These are phyloP conservation scores for Colletotrichum sansevieriae DNA, from an alignment of 2,329 filamentous ascomycete genomes.

Conservation along the genomic window DNA sequence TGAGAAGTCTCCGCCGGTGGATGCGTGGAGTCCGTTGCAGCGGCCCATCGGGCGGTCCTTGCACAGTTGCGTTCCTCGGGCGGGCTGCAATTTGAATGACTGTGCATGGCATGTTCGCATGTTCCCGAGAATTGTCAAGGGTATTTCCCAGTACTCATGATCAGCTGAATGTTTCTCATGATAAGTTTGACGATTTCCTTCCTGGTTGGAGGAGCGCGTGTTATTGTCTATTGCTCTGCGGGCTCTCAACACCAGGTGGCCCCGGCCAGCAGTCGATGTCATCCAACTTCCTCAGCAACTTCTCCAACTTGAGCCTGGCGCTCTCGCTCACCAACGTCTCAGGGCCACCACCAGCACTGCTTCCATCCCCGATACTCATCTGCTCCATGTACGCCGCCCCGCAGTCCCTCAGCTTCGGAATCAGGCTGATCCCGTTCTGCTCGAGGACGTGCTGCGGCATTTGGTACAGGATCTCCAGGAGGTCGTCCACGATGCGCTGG, in stretches of 20 bases:
- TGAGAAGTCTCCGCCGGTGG: constrained; percentile 30
- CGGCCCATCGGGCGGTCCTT: neutral
- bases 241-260: constrained; percentile 17
- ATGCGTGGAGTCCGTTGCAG: constrained; percentile 31
- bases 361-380: constrained; percentile 20
- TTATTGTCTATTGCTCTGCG: constrained; percentile 22
- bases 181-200: neutral
- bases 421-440: constrained; percentile 50
- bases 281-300: constrained; percentile 48
- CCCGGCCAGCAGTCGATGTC: constrained; percentile 51
- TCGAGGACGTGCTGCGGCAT: constrained; percentile 51
- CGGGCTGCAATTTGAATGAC: no score
- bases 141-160: neutral
- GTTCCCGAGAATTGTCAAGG: neutral
- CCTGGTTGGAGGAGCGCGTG: neutral
- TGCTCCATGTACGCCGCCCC: constrained; percentile 51
- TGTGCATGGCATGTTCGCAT: neutral
- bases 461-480: constrained; percentile 53
- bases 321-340: constrained; percentile 38
- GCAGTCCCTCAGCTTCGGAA: constrained; percentile 55
- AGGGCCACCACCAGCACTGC: constrained; percentile 4
- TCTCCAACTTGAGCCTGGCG: constrained; percentile 46
- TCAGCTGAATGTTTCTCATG: neutral
- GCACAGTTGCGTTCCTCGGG: no score
- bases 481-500: constrained; percentile 51